These are phyloP conservation scores for Cercospora zeae-maydis DNA, from an alignment of 2,329 filamentous ascomycete species.

Conservation along the genomic window DNA sequence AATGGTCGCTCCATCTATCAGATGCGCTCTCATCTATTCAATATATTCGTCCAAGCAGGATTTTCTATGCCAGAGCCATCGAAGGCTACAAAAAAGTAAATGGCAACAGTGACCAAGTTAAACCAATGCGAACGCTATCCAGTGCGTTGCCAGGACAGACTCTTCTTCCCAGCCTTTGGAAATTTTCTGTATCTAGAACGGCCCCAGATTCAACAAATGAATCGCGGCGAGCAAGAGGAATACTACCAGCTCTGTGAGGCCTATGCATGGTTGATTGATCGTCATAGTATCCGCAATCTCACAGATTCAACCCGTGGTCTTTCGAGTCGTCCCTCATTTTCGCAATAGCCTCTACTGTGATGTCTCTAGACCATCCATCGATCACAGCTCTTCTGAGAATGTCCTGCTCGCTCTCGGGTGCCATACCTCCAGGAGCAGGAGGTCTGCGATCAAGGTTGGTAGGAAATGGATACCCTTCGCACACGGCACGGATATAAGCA, in stretches of 20 bases:
- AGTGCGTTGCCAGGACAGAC: background rate
- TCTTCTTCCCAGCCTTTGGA: background rate
- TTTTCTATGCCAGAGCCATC: background rate
- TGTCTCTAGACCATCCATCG: constrained; percentile 40
- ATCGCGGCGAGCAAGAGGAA: background rate
- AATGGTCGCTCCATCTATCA: background rate
- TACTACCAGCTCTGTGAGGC: background rate
- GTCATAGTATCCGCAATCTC: background rate
- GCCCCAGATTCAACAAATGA: background rate
- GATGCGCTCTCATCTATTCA: background rate
- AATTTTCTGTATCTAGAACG: background rate
- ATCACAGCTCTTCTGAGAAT: constrained; percentile 47
- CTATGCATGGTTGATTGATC: background rate
- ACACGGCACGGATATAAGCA: constrained; percentile 51
- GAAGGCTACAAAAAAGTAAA: background rate
- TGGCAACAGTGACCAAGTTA: background rate
- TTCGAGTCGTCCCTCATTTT: constrained; percentile 27
- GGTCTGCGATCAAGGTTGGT: constrained; percentile 59
- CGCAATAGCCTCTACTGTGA: constrained; percentile 38
- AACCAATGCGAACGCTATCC: background rate
- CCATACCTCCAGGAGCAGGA: constrained; percentile 56
- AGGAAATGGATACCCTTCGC: constrained; percentile 60
- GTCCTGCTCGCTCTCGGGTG: constrained; percentile 58
- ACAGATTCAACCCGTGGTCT: constrained; percentile 2
- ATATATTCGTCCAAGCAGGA: constrained; percentile 5